phyloP scores from a whole-genome alignment of 257 asterid species.

The Vinca minor region DNA sequence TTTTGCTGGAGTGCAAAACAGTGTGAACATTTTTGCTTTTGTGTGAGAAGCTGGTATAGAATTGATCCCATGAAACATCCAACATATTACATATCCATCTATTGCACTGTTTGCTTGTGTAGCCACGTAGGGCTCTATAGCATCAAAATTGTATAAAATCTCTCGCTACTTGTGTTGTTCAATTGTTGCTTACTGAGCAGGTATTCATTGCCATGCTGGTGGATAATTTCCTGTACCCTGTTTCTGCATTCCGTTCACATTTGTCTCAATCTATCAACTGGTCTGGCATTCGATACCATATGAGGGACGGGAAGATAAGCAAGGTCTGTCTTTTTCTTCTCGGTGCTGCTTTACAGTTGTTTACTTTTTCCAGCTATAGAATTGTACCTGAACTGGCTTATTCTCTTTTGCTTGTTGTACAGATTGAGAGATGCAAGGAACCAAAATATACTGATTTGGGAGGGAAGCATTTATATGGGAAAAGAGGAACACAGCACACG shows the following conservation, averaged over 20 bases:
- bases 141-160: constrained; percentile 11
- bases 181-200: constrained; percentile 40
- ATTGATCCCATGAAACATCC: background rate
- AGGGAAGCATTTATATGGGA: constrained; percentile 86
- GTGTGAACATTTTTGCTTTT: too few species aligned
- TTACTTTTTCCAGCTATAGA: background rate
- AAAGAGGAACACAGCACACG: constrained; percentile 47
- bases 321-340: constrained; percentile 38
- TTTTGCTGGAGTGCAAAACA: too few species aligned
- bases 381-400: background rate
- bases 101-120: constrained; percentile 4
- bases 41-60: background rate
- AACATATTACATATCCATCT: background rate
- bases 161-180: constrained; percentile 13
- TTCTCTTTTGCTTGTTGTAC: constrained; percentile 19
- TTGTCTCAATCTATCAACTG: constrained; percentile 87
- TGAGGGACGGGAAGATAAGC: constrained; percentile 76
- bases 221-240: constrained; percentile 82
- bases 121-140: constrained; percentile 10
- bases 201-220: constrained; percentile 88
- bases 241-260: constrained; percentile 88
- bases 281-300: constrained; percentile 93
- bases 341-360: background rate
- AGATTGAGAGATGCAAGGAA: constrained; percentile 88
- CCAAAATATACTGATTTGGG: constrained; percentile 89